Percentiles rank a stretch among this genome's conserved stretches.
These are phyloP conservation scores for Nicotiana paniculata DNA, from an alignment of 257 asterid species.

Conservation along the genomic window DNA sequence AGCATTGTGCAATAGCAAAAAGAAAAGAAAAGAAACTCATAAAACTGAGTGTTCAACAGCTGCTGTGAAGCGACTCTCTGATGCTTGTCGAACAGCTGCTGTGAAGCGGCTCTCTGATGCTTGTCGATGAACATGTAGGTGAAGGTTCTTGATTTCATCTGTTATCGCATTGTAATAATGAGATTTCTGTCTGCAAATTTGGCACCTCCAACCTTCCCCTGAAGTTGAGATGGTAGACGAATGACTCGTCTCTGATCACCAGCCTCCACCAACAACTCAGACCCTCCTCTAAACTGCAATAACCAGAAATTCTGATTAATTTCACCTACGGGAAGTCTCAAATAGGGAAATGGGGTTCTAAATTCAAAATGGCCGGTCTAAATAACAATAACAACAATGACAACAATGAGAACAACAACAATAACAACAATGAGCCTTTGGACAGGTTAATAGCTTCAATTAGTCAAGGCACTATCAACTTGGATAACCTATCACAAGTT, in stretches of 20 bases:
- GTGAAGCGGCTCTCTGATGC: background rate
- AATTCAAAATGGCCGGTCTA: no score
- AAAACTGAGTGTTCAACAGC: background rate
- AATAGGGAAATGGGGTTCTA: no score
- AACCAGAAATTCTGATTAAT: background rate
- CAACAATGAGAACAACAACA: background rate
- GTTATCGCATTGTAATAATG: constrained; percentile 56
- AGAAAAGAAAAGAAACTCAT: background rate
- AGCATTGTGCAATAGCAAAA: background rate
- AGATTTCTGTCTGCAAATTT: constrained; percentile 69
- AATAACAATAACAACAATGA: background rate
- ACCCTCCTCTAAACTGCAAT: constrained; percentile 88
- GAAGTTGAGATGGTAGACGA: constrained; percentile 68
- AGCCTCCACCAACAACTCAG: constrained; percentile 85
- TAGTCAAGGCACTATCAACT: background rate
- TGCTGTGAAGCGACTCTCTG: background rate
- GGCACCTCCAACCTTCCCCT: constrained; percentile 92
- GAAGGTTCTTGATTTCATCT: background rate
- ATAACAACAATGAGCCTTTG: background rate
- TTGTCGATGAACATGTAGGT: background rate
- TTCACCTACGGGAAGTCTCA: background rate
- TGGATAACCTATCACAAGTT: background rate
- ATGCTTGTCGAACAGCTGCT: background rate
- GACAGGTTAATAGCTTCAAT: background rate
- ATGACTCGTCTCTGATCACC: constrained; percentile 91